Conservation (phyloP, 805 yeast genomes). For the Monosporozyma aerobia region DNA sequence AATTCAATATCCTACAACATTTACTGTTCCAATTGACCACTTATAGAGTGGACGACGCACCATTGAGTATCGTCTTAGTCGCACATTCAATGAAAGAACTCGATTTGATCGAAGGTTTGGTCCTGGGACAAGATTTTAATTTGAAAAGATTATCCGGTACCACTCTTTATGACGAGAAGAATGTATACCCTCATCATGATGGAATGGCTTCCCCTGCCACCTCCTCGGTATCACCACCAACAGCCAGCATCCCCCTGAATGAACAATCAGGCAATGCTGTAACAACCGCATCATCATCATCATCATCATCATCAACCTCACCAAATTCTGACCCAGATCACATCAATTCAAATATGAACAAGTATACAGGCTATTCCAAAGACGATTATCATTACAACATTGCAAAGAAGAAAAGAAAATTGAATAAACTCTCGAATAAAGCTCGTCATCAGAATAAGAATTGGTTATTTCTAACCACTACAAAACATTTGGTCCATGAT, state of each 20-base stretch:
- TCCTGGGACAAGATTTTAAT: slow-evolving; percentile 61
- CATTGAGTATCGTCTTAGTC: slow-evolving; percentile 33
- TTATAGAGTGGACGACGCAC: slow-evolving; percentile 7
- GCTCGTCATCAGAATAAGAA: slow-evolving; percentile 12
- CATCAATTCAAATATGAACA: not conserved
- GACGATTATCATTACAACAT: slow-evolving; percentile 23
- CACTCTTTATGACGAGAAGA: slow-evolving; percentile 39
- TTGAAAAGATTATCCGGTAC: slow-evolving; percentile 63
- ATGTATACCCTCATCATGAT: slow-evolving; percentile 1
- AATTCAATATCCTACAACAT: slow-evolving; percentile 46
- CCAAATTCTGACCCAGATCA: slow-evolving; percentile 5
- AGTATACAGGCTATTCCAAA: slow-evolving; percentile 15
- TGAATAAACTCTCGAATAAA: not conserved
- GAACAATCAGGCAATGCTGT: not conserved
- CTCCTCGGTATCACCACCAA: not conserved
- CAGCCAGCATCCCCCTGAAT: not conserved
- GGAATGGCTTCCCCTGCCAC: slow-evolving; percentile 1
- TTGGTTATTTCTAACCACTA: slow-evolving; percentile 37
- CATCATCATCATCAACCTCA: slow-evolving; percentile 1
- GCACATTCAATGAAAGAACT: slow-evolving; percentile 59
- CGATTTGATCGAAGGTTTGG: slow-evolving; percentile 68
- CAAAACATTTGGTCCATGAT: slow-evolving; percentile 35
- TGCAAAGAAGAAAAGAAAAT: slow-evolving; percentile 6
- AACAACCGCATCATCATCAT: not conserved
- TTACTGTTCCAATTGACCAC: slow-evolving; percentile 26